phyloP scores from a whole-genome alignment of 1,139 yeast species.

The Kazachstania sp. region DNA sequence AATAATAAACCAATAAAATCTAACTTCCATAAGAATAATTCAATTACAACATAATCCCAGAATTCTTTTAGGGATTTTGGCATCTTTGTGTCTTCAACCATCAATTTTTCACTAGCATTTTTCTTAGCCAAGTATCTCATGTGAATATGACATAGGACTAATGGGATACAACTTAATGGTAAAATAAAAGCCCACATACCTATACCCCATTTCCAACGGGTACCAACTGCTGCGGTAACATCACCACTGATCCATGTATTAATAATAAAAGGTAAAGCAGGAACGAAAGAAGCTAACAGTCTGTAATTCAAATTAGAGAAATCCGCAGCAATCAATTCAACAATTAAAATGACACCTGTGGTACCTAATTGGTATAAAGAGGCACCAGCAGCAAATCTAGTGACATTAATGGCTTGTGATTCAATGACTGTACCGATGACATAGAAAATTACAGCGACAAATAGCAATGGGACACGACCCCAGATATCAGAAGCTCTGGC shows the following conservation, averaged over 20 bases:
- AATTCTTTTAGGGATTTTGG: conserved; percentile 14
- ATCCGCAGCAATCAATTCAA: conserved; percentile 54
- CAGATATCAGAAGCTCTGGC: conserved; percentile 61
- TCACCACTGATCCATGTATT: conserved; percentile 66
- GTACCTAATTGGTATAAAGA: conserved; percentile 62
- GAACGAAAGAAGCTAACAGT: conserved; percentile 48
- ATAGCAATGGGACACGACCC: conserved; percentile 52
- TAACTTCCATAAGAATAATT: conserved; percentile 41
- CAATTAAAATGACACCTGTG: conserved; percentile 47
- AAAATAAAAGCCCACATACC: conserved; percentile 70
- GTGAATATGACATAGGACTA: conserved; percentile 42
- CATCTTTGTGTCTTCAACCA: background rate
- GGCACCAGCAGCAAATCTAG: conserved; percentile 61
- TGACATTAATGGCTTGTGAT: conserved; percentile 51
- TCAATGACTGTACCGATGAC: conserved; percentile 59
- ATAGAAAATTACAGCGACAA: conserved; percentile 49
- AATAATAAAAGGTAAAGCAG: conserved; percentile 60
- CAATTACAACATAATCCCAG: conserved; percentile 17
- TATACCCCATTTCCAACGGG: conserved; percentile 56
- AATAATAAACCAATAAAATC: conserved; percentile 49
- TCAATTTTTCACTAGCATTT: conserved; percentile 19
- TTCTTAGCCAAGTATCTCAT: conserved; percentile 46
- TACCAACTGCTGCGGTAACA: conserved; percentile 34
- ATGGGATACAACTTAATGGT: conserved; percentile 53
- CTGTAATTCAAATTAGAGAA: conserved; percentile 62